These are phyloP conservation scores for Sechiopsis laciniata DNA, from an alignment of 306 rosid genomes.

Conservation along the genomic window DNA sequence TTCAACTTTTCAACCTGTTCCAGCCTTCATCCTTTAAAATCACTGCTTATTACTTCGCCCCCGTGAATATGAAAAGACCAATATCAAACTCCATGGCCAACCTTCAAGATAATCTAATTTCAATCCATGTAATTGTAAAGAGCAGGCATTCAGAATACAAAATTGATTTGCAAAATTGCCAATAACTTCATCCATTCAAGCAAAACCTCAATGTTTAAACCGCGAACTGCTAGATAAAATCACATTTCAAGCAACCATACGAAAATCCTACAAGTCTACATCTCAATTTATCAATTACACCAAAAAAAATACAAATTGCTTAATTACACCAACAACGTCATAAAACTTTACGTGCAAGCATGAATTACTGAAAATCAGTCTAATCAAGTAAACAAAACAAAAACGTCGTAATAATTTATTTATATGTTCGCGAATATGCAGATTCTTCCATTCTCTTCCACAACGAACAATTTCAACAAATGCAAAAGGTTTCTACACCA, in stretches of 20 bases:
- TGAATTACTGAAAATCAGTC: not conserved
- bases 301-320: not conserved
- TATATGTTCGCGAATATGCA: not conserved
- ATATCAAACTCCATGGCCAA: conserved; percentile 11
- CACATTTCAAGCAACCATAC: conserved; percentile 8
- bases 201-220: not conserved
- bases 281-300: not conserved
- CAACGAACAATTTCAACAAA: not conserved
- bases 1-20: conserved; percentile 8
- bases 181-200: conserved; percentile 17
- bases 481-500: not conserved
- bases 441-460: not conserved
- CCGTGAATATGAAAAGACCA: conserved; percentile 10
- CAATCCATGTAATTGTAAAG: not conserved
- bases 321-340: not conserved
- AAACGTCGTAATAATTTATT: not conserved
- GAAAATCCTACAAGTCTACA: not conserved
- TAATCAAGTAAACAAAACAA: not conserved
- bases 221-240: not conserved
- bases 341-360: conserved; percentile 8
- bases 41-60: not conserved
- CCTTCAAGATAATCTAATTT: conserved; percentile 13
- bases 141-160: not conserved
- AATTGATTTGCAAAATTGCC: conserved; percentile 5
- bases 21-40: conserved; percentile 16